A percentile compares a stretch with the other conserved stretches of the same genome.
phyloP scores from a whole-genome alignment of 1,139 yeast species.

The Tardiomyces depauwii region DNA sequence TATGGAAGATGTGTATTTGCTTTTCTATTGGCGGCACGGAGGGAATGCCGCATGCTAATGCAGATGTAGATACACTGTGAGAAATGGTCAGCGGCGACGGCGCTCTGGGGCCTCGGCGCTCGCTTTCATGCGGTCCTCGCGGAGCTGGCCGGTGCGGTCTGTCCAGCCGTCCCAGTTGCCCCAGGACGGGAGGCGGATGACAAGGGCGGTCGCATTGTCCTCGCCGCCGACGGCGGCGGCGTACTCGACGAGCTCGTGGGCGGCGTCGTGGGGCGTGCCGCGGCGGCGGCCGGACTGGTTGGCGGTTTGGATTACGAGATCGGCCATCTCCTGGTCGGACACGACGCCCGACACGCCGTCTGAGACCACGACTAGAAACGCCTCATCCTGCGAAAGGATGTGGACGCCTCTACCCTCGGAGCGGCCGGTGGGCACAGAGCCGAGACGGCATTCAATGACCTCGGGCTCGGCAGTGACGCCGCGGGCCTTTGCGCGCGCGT shows the following conservation, averaged over 20 bases:
- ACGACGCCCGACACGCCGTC: conserved; percentile 81
- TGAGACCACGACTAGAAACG: conserved; percentile 63
- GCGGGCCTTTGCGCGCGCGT: conserved; percentile 59
- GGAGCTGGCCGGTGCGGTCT: conserved; percentile 71
- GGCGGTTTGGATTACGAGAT: conserved; percentile 63
- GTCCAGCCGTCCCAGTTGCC: conserved; percentile 69
- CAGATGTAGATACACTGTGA: not conserved
- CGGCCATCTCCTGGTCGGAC: conserved; percentile 87
- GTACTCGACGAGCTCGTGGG: conserved; percentile 73
- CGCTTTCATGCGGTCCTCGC: conserved; percentile 62
- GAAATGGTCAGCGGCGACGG: not conserved
- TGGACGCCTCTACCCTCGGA: conserved; percentile 6
- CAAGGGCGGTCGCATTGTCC: conserved; percentile 87
- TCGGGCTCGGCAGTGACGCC: conserved; percentile 95
- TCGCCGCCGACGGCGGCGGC: conserved; percentile 85
- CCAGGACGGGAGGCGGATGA: conserved; percentile 80
- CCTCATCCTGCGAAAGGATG: conserved; percentile 55
- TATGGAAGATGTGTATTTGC: no score
- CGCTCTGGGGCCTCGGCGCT: conserved; percentile 12
- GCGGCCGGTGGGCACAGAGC: conserved; percentile 23
- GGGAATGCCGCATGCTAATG: not conserved
- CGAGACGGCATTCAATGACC: conserved; percentile 52
- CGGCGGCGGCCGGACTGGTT: conserved; percentile 52
- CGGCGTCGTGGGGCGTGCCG: conserved; percentile 80
- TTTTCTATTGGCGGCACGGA: no score